Conservation (phyloP, 805 yeast genomes). For the Candida coleopterorum region DNA sequence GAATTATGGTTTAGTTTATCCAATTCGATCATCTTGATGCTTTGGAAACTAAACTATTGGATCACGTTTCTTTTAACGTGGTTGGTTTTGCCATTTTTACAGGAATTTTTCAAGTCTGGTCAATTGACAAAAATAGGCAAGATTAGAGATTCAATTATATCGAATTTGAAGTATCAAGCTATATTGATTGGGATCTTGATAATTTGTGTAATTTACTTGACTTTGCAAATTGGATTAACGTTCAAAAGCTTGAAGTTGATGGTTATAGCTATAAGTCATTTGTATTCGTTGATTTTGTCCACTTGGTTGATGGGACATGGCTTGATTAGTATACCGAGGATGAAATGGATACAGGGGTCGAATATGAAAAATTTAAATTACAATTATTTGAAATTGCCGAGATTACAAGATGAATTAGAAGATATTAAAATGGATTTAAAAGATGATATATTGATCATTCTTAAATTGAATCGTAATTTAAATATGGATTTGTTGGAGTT, state of each 20-base stretch:
- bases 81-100: constrained; percentile 67
- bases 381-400: constrained; percentile 52
- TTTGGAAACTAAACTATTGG: constrained; percentile 83
- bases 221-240: constrained; percentile 45
- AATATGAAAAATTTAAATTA: constrained; percentile 24
- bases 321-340: constrained; percentile 59
- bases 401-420: constrained; percentile 52
- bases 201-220: constrained; percentile 55
- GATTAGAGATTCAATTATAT: constrained; percentile 52
- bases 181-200: constrained; percentile 49
- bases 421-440: constrained; percentile 60
- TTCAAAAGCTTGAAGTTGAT: constrained; percentile 57
- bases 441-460: constrained; percentile 59
- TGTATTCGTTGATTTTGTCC: constrained; percentile 68
- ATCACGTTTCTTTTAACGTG: constrained; percentile 74
- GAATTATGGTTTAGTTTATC: constrained; percentile 40
- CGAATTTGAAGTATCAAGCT: constrained; percentile 58
- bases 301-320: constrained; percentile 88
- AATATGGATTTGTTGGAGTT: constrained; percentile 15
- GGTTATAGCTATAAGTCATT: constrained; percentile 71
- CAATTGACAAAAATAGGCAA: constrained; percentile 44
- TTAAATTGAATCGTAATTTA: constrained; percentile 45
- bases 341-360: constrained; percentile 34
- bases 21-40: constrained; percentile 41
- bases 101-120: constrained; percentile 71